These are phyloP conservation scores for Cystofilobasidium macerans DNA, from an alignment of 768 basidiomycete species.

Conservation along the genomic window DNA sequence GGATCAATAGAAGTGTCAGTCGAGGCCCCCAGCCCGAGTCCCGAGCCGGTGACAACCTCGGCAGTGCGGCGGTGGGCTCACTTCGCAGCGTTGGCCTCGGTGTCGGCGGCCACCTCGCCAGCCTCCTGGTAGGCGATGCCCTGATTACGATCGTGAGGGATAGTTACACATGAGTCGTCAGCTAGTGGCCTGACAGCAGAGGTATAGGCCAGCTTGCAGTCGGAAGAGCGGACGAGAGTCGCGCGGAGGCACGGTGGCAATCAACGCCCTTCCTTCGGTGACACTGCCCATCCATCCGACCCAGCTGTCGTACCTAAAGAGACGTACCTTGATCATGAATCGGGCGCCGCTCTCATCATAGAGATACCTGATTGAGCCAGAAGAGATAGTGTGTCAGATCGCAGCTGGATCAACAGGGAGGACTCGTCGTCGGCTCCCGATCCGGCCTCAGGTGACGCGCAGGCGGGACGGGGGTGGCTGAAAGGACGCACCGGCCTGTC, in stretches of 20 bases:
- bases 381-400: background rate
- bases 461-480: conserved; percentile 45
- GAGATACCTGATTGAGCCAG: conserved; percentile 55
- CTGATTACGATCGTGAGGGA: conserved; percentile 17
- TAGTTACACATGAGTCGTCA: background rate
- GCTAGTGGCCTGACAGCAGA: background rate
- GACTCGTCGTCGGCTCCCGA: background rate
- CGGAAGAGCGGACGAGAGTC: background rate
- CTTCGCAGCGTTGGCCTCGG: conserved; percentile 35
- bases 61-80: conserved; percentile 8
- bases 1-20: conserved; percentile 45
- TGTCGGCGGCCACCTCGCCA: conserved; percentile 44
- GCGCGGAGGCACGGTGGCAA: background rate
- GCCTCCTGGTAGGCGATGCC: conserved; percentile 76
- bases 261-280: background rate
- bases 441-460: conserved; percentile 48
- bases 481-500: background rate
- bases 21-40: background rate
- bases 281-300: background rate
- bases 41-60: background rate
- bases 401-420: no score
- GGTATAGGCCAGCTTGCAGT: background rate
- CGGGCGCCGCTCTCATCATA: conserved; percentile 62
- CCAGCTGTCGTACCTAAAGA: background rate
- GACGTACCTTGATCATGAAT: conserved; percentile 62